A percentile compares a stretch with the other conserved stretches of the same genome.
Conservation (phyloP, 2,329 filamentous ascomycete genomes). For the Lecanoromycetidae sp. region DNA sequence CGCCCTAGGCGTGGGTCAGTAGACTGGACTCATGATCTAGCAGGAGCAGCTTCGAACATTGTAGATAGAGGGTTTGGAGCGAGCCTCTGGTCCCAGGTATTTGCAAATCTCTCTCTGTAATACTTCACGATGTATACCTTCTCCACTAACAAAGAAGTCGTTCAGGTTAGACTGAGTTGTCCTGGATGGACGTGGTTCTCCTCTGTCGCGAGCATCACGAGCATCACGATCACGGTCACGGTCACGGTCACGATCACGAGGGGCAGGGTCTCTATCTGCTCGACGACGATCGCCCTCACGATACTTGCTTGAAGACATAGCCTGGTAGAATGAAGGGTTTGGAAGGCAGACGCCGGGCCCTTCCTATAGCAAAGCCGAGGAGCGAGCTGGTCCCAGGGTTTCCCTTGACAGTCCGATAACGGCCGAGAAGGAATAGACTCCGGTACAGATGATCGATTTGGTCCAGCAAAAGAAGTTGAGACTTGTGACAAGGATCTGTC, state of each 20-base stretch:
- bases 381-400: too few species aligned
- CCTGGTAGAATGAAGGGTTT: too few species aligned
- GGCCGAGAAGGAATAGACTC: too few species aligned
- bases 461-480: too few species aligned
- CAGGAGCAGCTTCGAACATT: conserved; percentile 43
- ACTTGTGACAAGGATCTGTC: too few species aligned
- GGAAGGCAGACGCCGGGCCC: too few species aligned
- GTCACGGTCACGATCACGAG: background rate
- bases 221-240: background rate
- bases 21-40: background rate
- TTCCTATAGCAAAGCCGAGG: too few species aligned
- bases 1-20: conserved; percentile 15
- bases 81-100: conserved; percentile 70
- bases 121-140: conserved; percentile 72
- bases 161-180: conserved; percentile 24
- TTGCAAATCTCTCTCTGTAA: conserved; percentile 76
- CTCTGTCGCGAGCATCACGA: conserved; percentile 8
- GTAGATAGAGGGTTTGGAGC: conserved; percentile 62
- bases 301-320: too few species aligned
- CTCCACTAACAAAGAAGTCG: conserved; percentile 68
- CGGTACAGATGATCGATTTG: too few species aligned
- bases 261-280: too few species aligned
- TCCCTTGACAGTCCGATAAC: too few species aligned
- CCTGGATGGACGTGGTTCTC: conserved; percentile 6
- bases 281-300: too few species aligned